phyloP scores from a whole-genome alignment of 371 early-diverging fungal genomes.

The Rhizopus stolonifer region DNA sequence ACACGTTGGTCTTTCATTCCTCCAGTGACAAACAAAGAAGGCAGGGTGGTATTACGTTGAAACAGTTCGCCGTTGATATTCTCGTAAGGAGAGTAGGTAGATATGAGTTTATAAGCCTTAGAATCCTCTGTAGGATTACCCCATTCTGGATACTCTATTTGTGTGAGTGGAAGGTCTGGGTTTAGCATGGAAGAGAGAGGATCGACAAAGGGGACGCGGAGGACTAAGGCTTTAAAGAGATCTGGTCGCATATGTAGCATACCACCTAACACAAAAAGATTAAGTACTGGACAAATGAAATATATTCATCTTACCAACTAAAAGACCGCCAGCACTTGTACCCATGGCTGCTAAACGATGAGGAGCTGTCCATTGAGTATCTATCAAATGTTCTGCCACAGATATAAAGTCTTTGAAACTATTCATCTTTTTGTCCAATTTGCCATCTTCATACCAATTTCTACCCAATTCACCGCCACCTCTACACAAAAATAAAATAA shows the following conservation, averaged over 20 bases:
- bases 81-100: slow-evolving; percentile 79
- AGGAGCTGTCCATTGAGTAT: slow-evolving; percentile 52
- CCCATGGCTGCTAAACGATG: slow-evolving; percentile 64
- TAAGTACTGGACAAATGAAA: no score
- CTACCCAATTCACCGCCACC: slow-evolving; percentile 83
- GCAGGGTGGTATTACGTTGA: slow-evolving; percentile 19
- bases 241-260: slow-evolving; percentile 74
- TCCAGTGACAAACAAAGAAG: slow-evolving; percentile 74
- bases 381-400: slow-evolving; percentile 63
- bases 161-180: slow-evolving; percentile 71
- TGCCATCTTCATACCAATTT: slow-evolving; percentile 76
- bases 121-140: slow-evolving; percentile 68
- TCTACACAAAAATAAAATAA: slow-evolving; percentile 25
- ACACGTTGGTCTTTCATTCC: slow-evolving; percentile 79
- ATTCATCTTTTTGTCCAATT: slow-evolving; percentile 65
- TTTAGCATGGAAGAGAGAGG: slow-evolving; percentile 81
- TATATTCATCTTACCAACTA: slow-evolving; percentile 58
- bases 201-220: slow-evolving; percentile 87
- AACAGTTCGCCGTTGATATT: slow-evolving; percentile 42
- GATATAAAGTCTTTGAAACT: slow-evolving; percentile 72
- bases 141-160: slow-evolving; percentile 84
- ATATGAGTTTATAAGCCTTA: slow-evolving; percentile 59
- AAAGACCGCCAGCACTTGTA: slow-evolving; percentile 79
- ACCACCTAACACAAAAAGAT: slow-evolving; percentile 41
- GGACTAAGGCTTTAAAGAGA: slow-evolving; percentile 72